A percentile compares a stretch with the other conserved stretches of the same genome.
Evolutionary conservation across 768 basidiomycete genomes (phyloP).

Genomic region (Lactarius pseudohatsudake): DNA sequence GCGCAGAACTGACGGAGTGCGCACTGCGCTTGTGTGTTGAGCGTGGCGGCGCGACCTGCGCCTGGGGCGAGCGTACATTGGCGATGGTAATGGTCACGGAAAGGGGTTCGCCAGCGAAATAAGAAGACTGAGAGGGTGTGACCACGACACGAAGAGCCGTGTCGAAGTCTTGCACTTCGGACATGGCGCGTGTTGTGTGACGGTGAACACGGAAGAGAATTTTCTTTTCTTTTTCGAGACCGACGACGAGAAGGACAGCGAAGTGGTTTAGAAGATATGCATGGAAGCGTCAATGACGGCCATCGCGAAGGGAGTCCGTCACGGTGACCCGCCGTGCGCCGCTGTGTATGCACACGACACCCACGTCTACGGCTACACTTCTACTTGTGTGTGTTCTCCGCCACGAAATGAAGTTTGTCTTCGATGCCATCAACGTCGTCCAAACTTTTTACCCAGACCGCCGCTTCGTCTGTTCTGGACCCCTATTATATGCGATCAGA

Average conservation of each 20-base stretch:
- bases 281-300: not conserved
- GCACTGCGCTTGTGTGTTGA: constrained; percentile 64
- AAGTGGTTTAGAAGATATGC: not conserved
- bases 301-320: not conserved
- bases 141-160: constrained; percentile 59
- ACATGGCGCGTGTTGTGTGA: constrained; percentile 18
- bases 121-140: constrained; percentile 81
- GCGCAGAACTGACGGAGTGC: constrained; percentile 82
- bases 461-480: not conserved
- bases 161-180: constrained; percentile 20
- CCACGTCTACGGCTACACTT: not conserved
- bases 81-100: constrained; percentile 83
- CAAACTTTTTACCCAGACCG: not conserved
- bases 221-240: not conserved
- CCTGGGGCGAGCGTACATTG: constrained; percentile 63
- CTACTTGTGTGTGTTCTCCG: not conserved
- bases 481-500: not conserved
- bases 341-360: not conserved
- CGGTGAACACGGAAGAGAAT: not conserved
- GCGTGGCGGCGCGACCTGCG: constrained; percentile 41
- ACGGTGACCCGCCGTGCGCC: not conserved
- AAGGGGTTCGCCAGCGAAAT: constrained; percentile 91
- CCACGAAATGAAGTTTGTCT: not conserved
- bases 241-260: not conserved
- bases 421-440: not conserved